Evolutionary conservation across 495 filamentous ascomycete genomes (phyloP), one percentile per base, ranked within the genome.

Genomic region (Aspergillus conjunctus): DNA sequence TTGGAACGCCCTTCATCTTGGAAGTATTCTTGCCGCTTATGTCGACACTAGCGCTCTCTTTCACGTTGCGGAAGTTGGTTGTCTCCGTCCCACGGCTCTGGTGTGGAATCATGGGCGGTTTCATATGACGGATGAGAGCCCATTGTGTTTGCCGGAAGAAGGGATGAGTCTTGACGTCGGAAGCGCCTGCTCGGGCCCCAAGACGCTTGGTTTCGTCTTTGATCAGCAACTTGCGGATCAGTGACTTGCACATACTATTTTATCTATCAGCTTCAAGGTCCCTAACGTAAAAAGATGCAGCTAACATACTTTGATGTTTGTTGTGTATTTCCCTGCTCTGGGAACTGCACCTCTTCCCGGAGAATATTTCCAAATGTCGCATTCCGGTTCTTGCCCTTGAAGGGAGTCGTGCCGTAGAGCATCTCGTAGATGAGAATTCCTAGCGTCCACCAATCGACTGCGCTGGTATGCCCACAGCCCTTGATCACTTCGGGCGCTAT

Each of bases 401-500:
- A 98, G 0, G 94, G 94, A 1, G 94, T 98, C 3, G 93, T 98
- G 20, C 94, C 95, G 74, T 90, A 98, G n/a, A 98, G 79, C 94
- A 98, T 98, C 73, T 98, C 94, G 65, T 97, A 98, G 57, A 98
- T 90, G 66, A 98, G 75, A 56, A 98, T 98, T 18, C 94, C 94
- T 10, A 98, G 78, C 3, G 94, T 98, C 94, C 94, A 98, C 94
- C 94, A 98, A 73, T 98, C 94, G 2, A 98, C 94, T 4, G 94
- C 94, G 66, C 92, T 97, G 7, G 94, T 98, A 71, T 98, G 94
- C 18, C 94, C 94, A 72, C 93, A 97, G 12, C 94, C 94, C 73
- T 97, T 98, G 70, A 98, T 98, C 45, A 98, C 94, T 72, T 98
- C 94, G 7, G 94, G 94, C 0, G 94, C 94, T 67, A 98, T 98